Evolutionary conservation across 2,329 filamentous ascomycete species (phyloP).

Genomic region (Zymoseptoria brevis): DNA sequence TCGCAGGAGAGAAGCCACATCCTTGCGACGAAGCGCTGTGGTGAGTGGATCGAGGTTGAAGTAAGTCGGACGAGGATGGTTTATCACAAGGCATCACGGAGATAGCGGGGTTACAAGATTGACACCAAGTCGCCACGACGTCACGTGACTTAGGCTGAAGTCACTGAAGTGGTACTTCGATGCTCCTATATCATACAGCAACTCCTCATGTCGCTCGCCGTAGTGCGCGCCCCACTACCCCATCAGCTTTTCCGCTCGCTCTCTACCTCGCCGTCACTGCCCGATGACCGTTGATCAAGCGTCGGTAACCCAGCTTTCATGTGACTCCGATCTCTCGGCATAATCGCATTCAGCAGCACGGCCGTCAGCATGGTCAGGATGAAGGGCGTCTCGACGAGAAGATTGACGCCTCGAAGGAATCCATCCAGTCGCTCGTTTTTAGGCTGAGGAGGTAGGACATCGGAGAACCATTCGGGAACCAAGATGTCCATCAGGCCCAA

Average conservation of each 20-base stretch:
- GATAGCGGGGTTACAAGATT: background rate
- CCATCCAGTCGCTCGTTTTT: conserved; percentile 12
- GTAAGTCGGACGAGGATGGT: background rate
- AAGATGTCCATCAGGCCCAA: conserved; percentile 15
- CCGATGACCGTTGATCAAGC: background rate
- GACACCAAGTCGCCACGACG: background rate
- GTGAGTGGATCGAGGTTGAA: background rate
- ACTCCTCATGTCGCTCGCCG: too few relatives aligned
- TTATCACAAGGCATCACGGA: background rate
- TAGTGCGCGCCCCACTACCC: background rate
- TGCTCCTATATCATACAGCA: background rate
- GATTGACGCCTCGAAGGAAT: conserved; percentile 16
- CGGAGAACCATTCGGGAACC: conserved; percentile 12
- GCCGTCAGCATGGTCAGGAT: conserved; percentile 14
- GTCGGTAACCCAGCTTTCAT: background rate
- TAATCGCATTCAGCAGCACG: conserved; percentile 14
- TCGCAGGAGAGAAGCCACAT: conserved; percentile 52
- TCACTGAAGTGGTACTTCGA: background rate
- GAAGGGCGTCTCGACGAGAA: conserved; percentile 16
- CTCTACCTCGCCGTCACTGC: background rate
- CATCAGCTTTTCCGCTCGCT: background rate
- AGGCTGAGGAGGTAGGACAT: conserved; percentile 10
- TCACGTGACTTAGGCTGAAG: background rate
- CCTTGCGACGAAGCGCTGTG: background rate
- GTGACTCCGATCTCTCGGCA: conserved; percentile 10